Percentiles rank a stretch among this genome's conserved stretches.
Conservation (phyloP, 495 filamentous ascomycete genomes). For the Daldinia loculata region DNA sequence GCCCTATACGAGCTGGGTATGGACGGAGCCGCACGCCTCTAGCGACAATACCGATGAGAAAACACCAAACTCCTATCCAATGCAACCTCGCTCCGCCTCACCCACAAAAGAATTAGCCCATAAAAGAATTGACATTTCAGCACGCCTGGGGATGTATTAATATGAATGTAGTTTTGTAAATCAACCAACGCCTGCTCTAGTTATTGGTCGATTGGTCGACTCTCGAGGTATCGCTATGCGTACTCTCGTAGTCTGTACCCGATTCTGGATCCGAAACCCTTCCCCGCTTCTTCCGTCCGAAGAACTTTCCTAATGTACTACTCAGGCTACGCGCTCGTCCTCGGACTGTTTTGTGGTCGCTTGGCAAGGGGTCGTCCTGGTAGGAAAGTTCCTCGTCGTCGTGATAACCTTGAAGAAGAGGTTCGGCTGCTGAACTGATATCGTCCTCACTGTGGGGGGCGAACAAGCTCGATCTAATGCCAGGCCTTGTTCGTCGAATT, state of each 20-base stretch:
- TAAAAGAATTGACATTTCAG: constrained; percentile 8
- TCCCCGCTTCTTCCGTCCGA: constrained; percentile 45
- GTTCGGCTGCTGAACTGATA: constrained; percentile 21
- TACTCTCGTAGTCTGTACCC: constrained; percentile 19
- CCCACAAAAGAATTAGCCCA: constrained; percentile 20
- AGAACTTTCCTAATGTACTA: constrained; percentile 58
- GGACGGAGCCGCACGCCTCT: constrained; percentile 26
- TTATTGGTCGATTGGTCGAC: constrained; percentile 9
- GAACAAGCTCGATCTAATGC: constrained; percentile 55
- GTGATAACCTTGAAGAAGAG: constrained; percentile 24
- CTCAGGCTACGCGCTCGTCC: constrained; percentile 60
- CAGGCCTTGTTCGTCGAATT: constrained; percentile 46
- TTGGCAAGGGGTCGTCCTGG: constrained; percentile 31
- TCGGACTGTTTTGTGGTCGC: constrained; percentile 32
- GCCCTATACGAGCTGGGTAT: constrained; percentile 29
- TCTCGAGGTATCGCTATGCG: constrained; percentile 11
- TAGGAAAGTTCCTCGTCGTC: constrained; percentile 31
- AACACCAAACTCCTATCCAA: constrained; percentile 40
- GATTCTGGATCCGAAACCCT: constrained; percentile 38
- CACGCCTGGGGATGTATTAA: constrained; percentile 8
- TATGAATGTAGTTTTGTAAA: constrained; percentile 1
- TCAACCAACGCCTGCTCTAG: neutral
- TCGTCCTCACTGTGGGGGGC: constrained; percentile 48
- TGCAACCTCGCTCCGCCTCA: constrained; percentile 23
- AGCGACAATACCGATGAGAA: constrained; percentile 23